Evolutionary conservation across 2,329 filamentous ascomycete species (phyloP), one percentile per base, ranked within the genome.

Genomic region (Sporothrix humicola): DNA sequence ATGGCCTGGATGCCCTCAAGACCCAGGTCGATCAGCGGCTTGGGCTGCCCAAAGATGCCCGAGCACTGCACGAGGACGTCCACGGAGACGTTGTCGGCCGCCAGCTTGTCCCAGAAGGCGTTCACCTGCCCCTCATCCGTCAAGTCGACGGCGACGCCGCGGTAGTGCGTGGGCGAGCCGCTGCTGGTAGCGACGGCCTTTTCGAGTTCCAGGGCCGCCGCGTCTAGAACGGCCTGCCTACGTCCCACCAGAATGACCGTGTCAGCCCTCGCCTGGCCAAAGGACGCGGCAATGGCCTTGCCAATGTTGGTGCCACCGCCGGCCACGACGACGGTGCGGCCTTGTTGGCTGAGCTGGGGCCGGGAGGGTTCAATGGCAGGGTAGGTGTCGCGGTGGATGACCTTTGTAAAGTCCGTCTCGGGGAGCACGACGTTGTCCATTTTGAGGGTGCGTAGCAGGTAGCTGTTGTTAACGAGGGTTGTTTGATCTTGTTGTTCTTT

Each of bases 331-430:
- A 76, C 75, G 2, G 86, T 89, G n/a, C 80, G 78, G n/a, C 84
- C 84, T 0, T 79, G 77, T 63, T 86, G 83, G 5, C 79, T 82
- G 10, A 85, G 77, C 74, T 82, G 81, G 0, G 82, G 81, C 0
- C 81, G 80, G 0, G 75, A 61, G 2, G 83, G 79, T 0, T 78
- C 80, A 74, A 86, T 84, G 72, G 79, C 75, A 0, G 80, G 76
- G 73, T 86, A 85, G 0, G 81, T 74, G 37, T 77, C 74, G 0
- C 74, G 79, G 76, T 84, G 83, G 31, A 59, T 48, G 31, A 31
- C 54, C 9, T 50, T 50, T 3, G 73, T 76, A 15, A 76, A 66
- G 48, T 72, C 13, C 20, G 66, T 73, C 9, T 37, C 44, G 12
- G 26, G 17, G 13, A 52, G 9, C 10, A 61, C 48, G 26, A 54